Evolutionary conservation across 2,329 filamentous ascomycete genomes (phyloP), one percentile per base, ranked within the genome.

Genomic region (Incumbomyces delicatus): DNA sequence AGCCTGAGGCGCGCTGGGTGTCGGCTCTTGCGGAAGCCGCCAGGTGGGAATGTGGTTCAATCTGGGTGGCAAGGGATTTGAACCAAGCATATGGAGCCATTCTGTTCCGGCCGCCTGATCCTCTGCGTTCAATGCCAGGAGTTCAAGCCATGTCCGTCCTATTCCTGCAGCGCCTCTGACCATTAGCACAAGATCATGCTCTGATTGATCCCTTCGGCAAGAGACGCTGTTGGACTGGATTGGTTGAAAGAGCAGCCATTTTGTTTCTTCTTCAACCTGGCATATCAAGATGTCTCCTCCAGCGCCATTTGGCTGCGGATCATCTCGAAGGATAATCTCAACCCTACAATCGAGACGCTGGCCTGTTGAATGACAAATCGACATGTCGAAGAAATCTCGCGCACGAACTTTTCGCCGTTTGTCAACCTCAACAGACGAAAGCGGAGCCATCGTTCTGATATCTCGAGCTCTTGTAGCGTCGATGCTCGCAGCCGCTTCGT

Each of bases 241-340:
- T 1, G 92, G 90, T n/a, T 89, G 85, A 59, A 98, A 95, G 0
- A 98, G 74, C 3, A 98, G 75, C 80, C 87, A 96, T 44, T 80
- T 78, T 12, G 83, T 80, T 5, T 76, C 75, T 44, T 78, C 76
- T 37, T 88, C 87, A n/a, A 88, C 80, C 64, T 96, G 89, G 55
- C 90, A 89, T 47, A 98, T 83, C 17, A 98, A 76, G n/a, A 98
- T 63, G 63, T 98, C 92, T 6, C 90, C 88, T 41, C 77, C 55
- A 17, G 39, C 71, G 52, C 83, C 77, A 31, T 76, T 73, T 41
- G 78, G 76, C n/a, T 76, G 72, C 18, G 80, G 73, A 56, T 87
- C 87, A 60, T 96, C 90, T 60, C 92, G 80, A 53, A 90, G 77
- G 12, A 96, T 75, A 27, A 98, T 63, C 62, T 98, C 92, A 13